Evolutionary conservation across 495 filamentous ascomycete genomes (phyloP).

Genomic region (Bacidia rubella): DNA sequence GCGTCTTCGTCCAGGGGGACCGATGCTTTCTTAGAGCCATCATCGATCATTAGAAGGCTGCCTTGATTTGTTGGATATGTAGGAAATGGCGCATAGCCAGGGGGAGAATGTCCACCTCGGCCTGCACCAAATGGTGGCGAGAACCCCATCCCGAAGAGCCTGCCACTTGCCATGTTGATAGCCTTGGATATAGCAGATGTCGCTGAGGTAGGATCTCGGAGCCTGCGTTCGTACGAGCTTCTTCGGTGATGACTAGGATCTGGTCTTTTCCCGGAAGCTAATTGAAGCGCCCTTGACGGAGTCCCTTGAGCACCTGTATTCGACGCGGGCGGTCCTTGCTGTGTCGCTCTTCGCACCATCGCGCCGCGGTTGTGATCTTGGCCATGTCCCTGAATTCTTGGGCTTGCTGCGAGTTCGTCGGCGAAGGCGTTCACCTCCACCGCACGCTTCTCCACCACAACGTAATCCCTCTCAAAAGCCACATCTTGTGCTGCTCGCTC

Average conservation of each 20-base stretch:
- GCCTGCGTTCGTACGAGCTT: conserved; percentile 66
- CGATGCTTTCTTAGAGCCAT: conserved; percentile 46
- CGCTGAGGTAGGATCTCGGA: conserved; percentile 62
- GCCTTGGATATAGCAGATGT: conserved; percentile 89
- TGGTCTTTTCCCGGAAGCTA: conserved; percentile 47
- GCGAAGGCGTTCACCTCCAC: conserved; percentile 96
- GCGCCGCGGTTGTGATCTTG: conserved; percentile 30
- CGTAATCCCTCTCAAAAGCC: conserved; percentile 84
- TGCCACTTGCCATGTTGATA: conserved; percentile 81
- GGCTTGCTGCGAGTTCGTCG: conserved; percentile 78
- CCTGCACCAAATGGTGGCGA: conserved; percentile 57
- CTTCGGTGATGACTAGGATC: conserved; percentile 51
- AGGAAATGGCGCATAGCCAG: conserved; percentile 70
- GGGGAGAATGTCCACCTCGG: conserved; percentile 54
- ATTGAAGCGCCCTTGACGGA: conserved; percentile 52
- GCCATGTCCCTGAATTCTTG: conserved; percentile 36
- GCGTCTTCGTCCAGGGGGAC: conserved; percentile 65
- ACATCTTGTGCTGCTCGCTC: conserved; percentile 76
- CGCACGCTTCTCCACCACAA: conserved; percentile 84
- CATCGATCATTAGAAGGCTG: conserved; percentile 48
- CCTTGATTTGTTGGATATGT: conserved; percentile 62
- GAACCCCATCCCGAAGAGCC: conserved; percentile 63
- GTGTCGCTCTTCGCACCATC: conserved; percentile 56
- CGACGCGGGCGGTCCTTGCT: conserved; percentile 45
- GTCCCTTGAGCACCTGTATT: conserved; percentile 43